Evolutionary conservation across 2,329 filamentous ascomycete genomes (phyloP), one percentile per base, ranked within the genome.

Genomic region (Leptographium radiaticola): DNA sequence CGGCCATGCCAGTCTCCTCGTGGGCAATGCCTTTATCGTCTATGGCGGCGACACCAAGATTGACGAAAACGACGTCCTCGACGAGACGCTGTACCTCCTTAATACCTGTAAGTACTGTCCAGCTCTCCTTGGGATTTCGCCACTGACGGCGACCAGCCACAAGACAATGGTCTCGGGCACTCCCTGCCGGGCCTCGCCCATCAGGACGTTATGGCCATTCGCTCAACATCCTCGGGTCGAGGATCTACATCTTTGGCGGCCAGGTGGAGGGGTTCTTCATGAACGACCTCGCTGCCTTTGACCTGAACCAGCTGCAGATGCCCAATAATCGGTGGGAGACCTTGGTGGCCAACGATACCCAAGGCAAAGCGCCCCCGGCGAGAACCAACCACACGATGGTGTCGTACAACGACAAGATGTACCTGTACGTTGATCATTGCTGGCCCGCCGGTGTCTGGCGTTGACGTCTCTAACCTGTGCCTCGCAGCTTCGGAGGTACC

Each of bases 31-130:
- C 0, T 98, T 97, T 67, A 98, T 98, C 61, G 93, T 98, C 13
- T 98, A 97, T 65, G 94, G 93, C 50, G 93, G 93, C 65, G 94
- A 98, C 68, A 98, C 93, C 51, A 98, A 98, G 70, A 86, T 95
- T 66, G 89, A 96, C 53, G 93, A 97, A 64, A 81, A 82, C 36
- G 93, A 98, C 68, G 77, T 87, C 49, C 73, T 98, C 55, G 93
- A 98, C 63, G 91, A 98, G 70, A 97, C 93, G 0, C 74, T 98
- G 13, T 98, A 98, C 69, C 78, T 98, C 51, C 76, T 98, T 51
- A 98, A 98, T 71, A 98, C 93, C 50, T 96, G 93, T 97, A 76
- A 72, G 49, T 42, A 25, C 25, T 6, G 2, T 38, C 3, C 8
- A 30, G 1, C 6, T 38, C 31, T 20, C 18, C n/a, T 48, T 0